These are phyloP conservation scores for Gossypium australe DNA, from an alignment of 345 rosid genomes.

Conservation along the genomic window DNA sequence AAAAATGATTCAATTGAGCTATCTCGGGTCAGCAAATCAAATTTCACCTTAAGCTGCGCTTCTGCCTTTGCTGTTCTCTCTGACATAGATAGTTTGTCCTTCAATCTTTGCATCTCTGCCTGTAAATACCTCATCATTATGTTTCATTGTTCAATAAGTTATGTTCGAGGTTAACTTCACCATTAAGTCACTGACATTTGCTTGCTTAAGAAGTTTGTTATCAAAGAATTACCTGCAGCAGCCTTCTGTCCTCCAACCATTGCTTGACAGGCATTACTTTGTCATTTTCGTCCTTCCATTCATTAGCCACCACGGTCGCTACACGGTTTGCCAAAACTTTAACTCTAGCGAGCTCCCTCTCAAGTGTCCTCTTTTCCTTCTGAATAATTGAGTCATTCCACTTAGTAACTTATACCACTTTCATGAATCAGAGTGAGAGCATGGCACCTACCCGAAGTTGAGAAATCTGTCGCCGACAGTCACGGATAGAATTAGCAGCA, in stretches of 20 bases:
- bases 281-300: constrained; percentile 92
- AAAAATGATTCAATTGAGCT: not conserved
- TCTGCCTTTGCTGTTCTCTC: constrained; percentile 92
- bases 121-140: constrained; percentile 15
- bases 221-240: constrained; percentile 59
- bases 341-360: constrained; percentile 88
- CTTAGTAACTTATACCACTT: constrained; percentile 15
- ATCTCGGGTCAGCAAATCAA: not conserved
- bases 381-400: constrained; percentile 16
- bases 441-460: constrained; percentile 51
- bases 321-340: constrained; percentile 78
- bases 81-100: constrained; percentile 62
- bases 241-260: constrained; percentile 87
- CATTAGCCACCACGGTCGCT: constrained; percentile 81
- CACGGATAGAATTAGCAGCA: constrained; percentile 75
- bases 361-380: constrained; percentile 91
- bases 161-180: not conserved
- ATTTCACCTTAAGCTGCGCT: constrained; percentile 73
- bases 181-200: not conserved
- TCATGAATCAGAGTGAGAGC: not conserved
- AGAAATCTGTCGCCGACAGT: constrained; percentile 66
- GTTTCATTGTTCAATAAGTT: not conserved
- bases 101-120: constrained; percentile 87
- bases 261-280: constrained; percentile 86
- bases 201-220: not conserved